Conservation (phyloP, 768 basidiomycete genomes). For the Boletellus sp. region DNA sequence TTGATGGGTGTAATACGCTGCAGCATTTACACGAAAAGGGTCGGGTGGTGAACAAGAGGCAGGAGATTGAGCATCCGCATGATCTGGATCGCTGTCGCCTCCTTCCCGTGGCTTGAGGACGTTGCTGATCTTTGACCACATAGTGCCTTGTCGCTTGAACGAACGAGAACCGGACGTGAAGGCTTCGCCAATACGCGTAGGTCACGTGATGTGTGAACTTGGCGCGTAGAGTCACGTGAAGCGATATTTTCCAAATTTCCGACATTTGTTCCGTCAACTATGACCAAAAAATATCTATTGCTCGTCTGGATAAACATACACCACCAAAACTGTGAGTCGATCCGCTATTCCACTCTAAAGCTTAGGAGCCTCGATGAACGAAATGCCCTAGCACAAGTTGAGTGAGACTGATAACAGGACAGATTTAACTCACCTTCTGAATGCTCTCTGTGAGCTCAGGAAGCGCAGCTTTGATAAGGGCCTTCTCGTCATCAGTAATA, state of each 20-base stretch:
- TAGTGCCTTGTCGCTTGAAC: conserved; percentile 18
- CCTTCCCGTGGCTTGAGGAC: conserved; percentile 45
- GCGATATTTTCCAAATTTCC: too few species aligned
- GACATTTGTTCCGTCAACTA: too few species aligned
- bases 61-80: conserved; percentile 25
- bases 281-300: conserved; percentile 3
- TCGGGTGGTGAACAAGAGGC: conserved; percentile 49
- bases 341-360: conserved; percentile 18
- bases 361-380: conserved; percentile 26
- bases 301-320: conserved; percentile 11
- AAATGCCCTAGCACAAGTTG: conserved; percentile 18
- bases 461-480: conserved; percentile 75
- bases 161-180: neutral
- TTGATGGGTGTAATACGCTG: conserved; percentile 74
- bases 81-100: conserved; percentile 18
- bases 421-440: conserved; percentile 47
- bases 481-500: conserved; percentile 66
- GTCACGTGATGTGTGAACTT: conserved; percentile 30
- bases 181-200: neutral
- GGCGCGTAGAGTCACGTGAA: conserved; percentile 27
- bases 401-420: neutral
- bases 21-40: conserved; percentile 70
- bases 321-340: neutral
- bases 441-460: conserved; percentile 78
- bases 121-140: conserved; percentile 64